phyloP scores from a whole-genome alignment of 78 protist genomes.

The Dictyostelium citrinum region DNA sequence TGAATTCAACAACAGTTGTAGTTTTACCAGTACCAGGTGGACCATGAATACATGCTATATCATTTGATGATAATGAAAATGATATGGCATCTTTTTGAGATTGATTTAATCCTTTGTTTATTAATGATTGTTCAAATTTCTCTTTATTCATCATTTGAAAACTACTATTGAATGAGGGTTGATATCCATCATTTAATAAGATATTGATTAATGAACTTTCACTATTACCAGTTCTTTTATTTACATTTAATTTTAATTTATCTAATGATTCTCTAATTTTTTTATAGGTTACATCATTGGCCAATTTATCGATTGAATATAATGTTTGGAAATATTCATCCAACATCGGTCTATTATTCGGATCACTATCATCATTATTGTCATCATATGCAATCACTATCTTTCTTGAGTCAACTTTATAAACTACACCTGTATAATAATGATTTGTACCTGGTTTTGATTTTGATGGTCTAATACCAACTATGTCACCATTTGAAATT shows the following conservation, averaged over 20 bases:
- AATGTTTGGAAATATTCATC: neutral
- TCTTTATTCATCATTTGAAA: neutral
- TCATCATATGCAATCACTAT: constrained; percentile 56
- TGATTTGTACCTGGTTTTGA: constrained; percentile 36
- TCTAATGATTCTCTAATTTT: constrained; percentile 66
- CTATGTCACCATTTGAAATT: constrained; percentile 59
- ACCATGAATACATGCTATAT: constrained; percentile 90
- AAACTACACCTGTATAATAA: constrained; percentile 34
- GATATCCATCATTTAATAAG: neutral
- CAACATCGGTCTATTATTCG: neutral
- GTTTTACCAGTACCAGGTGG: constrained; percentile 95
- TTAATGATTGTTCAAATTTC: neutral
- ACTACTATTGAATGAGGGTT: neutral
- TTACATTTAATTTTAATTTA: neutral
- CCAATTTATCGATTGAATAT: constrained; percentile 57
- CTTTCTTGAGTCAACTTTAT: constrained; percentile 22
- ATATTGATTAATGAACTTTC: neutral
- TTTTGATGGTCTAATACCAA: constrained; percentile 59
- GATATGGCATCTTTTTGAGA: constrained; percentile 74
- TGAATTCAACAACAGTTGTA: constrained; percentile 88
- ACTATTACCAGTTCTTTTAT: neutral
- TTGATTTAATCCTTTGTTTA: constrained; percentile 26
- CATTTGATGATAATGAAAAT: constrained; percentile 67
- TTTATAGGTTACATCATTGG: constrained; percentile 85
- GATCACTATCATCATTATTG: neutral